Evolutionary conservation across 2,329 filamentous ascomycete species (phyloP).

Genomic region (Nectriaceae sp.): DNA sequence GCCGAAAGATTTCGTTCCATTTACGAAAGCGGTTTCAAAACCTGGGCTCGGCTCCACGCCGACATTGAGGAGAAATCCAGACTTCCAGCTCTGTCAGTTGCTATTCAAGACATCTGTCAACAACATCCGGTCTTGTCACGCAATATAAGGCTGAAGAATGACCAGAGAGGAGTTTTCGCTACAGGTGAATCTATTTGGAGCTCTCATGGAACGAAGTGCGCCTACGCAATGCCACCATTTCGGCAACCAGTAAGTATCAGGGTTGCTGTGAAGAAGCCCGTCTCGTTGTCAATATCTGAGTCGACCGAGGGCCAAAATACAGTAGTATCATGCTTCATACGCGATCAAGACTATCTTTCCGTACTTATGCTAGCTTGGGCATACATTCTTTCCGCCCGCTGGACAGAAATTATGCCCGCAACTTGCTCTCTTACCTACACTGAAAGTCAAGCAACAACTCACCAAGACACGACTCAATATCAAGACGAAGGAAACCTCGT

Average conservation of each 20-base stretch:
- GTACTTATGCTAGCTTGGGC: constrained; percentile 32
- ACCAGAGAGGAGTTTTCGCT: not conserved
- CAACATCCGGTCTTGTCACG: not conserved
- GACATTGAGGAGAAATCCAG: not conserved
- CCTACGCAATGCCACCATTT: not conserved
- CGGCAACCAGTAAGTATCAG: not conserved
- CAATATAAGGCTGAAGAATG: not conserved
- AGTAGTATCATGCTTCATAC: not conserved
- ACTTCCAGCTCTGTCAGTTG: not conserved
- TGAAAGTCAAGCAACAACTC: not conserved
- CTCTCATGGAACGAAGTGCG: not conserved
- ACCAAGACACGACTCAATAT: not conserved
- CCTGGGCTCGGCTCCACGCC: too few relatives aligned
- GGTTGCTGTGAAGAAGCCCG: not conserved
- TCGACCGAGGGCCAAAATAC: not conserved
- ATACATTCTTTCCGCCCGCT: constrained; percentile 33
- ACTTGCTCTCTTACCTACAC: not conserved
- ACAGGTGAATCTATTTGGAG: not conserved
- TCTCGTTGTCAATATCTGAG: constrained; percentile 1
- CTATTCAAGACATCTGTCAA: constrained; percentile 1
- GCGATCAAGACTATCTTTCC: constrained; percentile 12
- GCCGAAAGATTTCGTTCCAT: too few relatives aligned
- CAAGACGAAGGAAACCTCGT: not conserved
- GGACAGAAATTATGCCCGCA: constrained; percentile 32
- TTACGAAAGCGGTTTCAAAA: too few relatives aligned